phyloP scores from a whole-genome alignment of 1,284 basidiomycete species.

The Ceratobasidium sp. region DNA sequence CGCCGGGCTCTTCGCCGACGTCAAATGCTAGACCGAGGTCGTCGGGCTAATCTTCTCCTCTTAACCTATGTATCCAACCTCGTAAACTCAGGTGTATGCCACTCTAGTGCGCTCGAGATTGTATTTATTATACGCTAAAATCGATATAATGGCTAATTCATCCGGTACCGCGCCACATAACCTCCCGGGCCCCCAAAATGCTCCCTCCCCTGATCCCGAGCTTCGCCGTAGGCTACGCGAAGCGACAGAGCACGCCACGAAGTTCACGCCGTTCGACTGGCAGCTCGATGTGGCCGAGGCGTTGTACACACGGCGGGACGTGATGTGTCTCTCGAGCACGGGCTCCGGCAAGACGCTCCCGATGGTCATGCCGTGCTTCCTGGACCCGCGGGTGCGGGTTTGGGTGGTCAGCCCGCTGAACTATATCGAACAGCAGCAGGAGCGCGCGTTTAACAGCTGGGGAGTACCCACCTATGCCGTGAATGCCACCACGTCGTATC shows the following conservation, averaged over 20 bases:
- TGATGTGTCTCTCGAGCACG: not conserved
- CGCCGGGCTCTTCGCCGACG: no score
- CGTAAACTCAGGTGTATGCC: not conserved
- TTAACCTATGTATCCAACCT: not conserved
- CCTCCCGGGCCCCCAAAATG: not conserved
- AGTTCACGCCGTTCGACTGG: not conserved
- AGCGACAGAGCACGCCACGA: not conserved
- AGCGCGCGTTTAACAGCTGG: not conserved
- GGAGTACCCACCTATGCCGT: not conserved
- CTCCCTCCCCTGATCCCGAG: not conserved
- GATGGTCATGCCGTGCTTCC: not conserved
- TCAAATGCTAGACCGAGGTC: no score
- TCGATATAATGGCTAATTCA: not conserved
- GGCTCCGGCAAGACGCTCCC: not conserved
- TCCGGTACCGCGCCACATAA: not conserved
- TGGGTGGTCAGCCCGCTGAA: not conserved
- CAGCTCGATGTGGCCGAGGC: not conserved
- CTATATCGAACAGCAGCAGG: not conserved
- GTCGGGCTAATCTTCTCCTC: no score
- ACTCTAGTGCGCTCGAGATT: not conserved
- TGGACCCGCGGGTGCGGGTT: not conserved
- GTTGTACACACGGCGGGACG: not conserved
- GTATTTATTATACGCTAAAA: not conserved
- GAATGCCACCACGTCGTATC: not conserved
- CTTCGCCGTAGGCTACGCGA: not conserved